phyloP scores from a whole-genome alignment of 352 stramenopile species.

The Globisporangium spiculum region DNA sequence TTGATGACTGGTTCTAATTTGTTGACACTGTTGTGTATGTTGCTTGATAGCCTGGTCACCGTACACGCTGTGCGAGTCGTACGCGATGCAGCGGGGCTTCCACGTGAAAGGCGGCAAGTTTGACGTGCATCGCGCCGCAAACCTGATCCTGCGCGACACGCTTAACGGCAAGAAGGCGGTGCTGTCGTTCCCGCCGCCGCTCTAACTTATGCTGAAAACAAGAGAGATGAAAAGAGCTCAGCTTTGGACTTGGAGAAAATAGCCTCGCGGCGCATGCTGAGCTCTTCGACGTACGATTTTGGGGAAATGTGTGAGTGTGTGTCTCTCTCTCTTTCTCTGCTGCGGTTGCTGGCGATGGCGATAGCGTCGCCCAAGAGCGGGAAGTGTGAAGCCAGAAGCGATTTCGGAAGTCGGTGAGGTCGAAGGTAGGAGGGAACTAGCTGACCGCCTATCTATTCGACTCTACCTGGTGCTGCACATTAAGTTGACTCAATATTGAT shows the following conservation, averaged over 20 bases:
- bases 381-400: too few species aligned
- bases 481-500: too few species aligned
- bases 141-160: conserved; percentile 70
- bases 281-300: neutral
- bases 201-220: neutral
- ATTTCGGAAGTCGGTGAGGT: too few species aligned
- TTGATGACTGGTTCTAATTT: neutral
- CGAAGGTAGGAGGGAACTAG: too few species aligned
- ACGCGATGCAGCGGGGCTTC: conserved; percentile 71
- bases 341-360: neutral
- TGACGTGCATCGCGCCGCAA: conserved; percentile 75
- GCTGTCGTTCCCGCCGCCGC: conserved; percentile 67
- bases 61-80: conserved; percentile 73
- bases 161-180: conserved; percentile 82
- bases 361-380: too few species aligned
- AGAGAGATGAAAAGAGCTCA: neutral
- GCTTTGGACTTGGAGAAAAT: neutral
- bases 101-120: conserved; percentile 69
- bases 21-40: neutral
- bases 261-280: neutral
- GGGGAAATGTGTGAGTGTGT: neutral
- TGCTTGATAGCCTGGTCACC: conserved; percentile 56
- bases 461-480: too few species aligned
- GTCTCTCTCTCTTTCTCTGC: too few species aligned
- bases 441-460: too few species aligned